These are phyloP conservation scores for Fusarium keratoplasticum DNA, from an alignment of 2,329 filamentous ascomycete species.

Conservation along the genomic window DNA sequence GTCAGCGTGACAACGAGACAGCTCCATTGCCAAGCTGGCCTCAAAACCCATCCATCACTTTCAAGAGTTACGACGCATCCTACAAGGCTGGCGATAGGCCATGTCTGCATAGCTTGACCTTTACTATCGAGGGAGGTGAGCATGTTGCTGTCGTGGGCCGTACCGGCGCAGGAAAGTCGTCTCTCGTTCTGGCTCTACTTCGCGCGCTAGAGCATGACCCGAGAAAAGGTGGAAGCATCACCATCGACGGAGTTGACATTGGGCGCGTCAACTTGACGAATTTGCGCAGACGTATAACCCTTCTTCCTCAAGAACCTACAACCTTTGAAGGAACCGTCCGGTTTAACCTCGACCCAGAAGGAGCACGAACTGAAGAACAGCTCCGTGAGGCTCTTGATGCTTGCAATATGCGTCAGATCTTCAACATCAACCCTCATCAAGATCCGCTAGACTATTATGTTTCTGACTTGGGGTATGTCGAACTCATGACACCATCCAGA, in stretches of 20 bases:
- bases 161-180: background rate
- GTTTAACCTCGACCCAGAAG: background rate
- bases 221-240: background rate
- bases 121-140: background rate
- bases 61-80: background rate
- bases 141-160: background rate
- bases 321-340: background rate
- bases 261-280: background rate
- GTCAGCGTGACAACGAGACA: background rate
- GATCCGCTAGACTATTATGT: background rate
- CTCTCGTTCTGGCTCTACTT: background rate
- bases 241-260: background rate
- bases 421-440: background rate
- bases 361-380: background rate
- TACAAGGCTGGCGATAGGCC: background rate
- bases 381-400: background rate
- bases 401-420: background rate
- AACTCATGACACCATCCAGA: too few relatives aligned
- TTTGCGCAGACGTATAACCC: background rate
- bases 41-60: background rate
- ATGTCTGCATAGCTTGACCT: background rate
- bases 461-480: background rate
- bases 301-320: background rate
- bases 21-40: background rate
- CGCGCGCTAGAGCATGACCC: background rate